Conservation (phyloP, 2,329 filamentous ascomycete genomes). For the Phialophora macrospora region DNA sequence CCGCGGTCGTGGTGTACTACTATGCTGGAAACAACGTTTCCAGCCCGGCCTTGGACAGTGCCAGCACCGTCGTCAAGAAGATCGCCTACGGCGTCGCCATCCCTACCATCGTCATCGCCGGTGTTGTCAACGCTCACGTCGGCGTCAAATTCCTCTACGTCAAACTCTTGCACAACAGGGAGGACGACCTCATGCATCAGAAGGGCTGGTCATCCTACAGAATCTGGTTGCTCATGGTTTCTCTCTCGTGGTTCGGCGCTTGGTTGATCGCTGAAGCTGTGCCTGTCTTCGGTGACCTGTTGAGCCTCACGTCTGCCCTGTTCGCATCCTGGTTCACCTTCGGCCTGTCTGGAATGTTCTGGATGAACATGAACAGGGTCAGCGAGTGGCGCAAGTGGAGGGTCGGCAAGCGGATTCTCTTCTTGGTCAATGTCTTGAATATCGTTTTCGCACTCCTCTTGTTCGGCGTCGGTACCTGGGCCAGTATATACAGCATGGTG, state of each 20-base stretch:
- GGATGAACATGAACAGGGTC: constrained; percentile 30
- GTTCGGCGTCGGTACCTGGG: constrained; percentile 41
- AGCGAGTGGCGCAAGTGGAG: constrained; percentile 17
- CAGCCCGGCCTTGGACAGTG: constrained; percentile 70
- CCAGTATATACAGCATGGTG: constrained; percentile 39
- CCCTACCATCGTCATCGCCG: constrained; percentile 73
- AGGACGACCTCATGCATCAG: constrained; percentile 59
- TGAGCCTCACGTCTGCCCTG: constrained; percentile 66
- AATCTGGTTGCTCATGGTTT: constrained; percentile 64
- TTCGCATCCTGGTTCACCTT: constrained; percentile 72
- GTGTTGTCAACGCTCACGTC: constrained; percentile 72
- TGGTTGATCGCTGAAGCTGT: constrained; percentile 72
- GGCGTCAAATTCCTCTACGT: constrained; percentile 70
- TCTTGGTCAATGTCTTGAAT: constrained; percentile 30
- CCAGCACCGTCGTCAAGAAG: constrained; percentile 62
- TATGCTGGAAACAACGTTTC: constrained; percentile 66
- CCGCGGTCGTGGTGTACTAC: constrained; percentile 70
- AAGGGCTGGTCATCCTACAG: constrained; percentile 58
- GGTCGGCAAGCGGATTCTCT: constrained; percentile 19
- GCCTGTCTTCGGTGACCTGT: constrained; percentile 69
- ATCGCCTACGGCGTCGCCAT: constrained; percentile 71
- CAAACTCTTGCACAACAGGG: constrained; percentile 58
- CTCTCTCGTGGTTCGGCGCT: constrained; percentile 63
- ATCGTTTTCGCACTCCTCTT: constrained; percentile 30
- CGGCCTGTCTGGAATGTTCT: constrained; percentile 45